Evolutionary conservation across 768 basidiomycete species (phyloP), one percentile per base, ranked within the genome.

Genomic region (Suillus placidus): DNA sequence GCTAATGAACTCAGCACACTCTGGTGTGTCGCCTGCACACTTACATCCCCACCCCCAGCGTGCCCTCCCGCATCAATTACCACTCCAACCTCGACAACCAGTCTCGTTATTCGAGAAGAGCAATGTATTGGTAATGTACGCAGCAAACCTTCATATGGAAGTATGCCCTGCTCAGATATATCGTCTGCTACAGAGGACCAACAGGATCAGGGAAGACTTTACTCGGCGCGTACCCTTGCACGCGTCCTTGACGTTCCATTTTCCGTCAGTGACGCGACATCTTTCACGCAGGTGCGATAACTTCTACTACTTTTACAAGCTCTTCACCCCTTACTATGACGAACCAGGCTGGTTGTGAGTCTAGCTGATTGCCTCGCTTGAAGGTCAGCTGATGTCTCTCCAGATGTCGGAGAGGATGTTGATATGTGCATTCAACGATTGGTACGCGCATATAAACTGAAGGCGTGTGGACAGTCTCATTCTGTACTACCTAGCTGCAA

Each of bases 321-420:
- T 30, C 32, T 26, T 51, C 37, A 60, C 60, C 37, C 60, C 23
- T 70, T n/a, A 66, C 62, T 45, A 62, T 64, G 64, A 73, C 23
- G 55, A 60, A 2, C 40, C 55, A 92, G 89, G 90, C 90, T 12
- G 90, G 90, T 76, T 92, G 91, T 91, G 56, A 75, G 88, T 82
- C 58, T 57, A 56, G n/a, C 26, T 60, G 54, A 40, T 30, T n/a
- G 34, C 18, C 38, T 20, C 58, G 6, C 18, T 20, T 42, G 58
- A 42, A 42, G 40, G 16, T 37, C 4, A 56, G 45, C 68, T 70
- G 30, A 71, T 66, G 42, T 60, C 38, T 55, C 20, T 60, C 35
- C 69, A 95, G 93, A 97, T 79, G 94, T 99, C 55, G 96, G 96
- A 69, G 97, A 97, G 73, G 97, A 99, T 73, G 96, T 97, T 9